Base-by-base conservation (phyloP, 2,329 filamentous ascomycete genomes). In the Alternaria longipes region DNA sequence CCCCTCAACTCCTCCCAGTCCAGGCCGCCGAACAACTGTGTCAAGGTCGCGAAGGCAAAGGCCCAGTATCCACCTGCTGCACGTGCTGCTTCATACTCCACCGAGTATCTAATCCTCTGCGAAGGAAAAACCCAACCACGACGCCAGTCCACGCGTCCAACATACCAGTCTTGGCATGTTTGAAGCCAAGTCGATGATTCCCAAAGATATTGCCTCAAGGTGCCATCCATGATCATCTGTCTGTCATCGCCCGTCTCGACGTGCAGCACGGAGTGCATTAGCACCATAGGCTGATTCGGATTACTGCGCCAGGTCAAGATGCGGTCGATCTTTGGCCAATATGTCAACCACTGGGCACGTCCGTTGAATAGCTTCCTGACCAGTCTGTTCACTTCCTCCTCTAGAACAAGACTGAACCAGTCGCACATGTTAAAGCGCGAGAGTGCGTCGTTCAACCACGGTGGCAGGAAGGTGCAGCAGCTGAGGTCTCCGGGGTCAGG, bases 121-220 rank as follows among this genome's bases (percentile, higher is more conserved):
- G 20, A 16, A 46, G 22, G 28, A 8, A 18, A 26, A 12, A 5
- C 6, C 28, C 30, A 36, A 16, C 6, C 32, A 30, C 28, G 9
- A 11, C 7, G 11, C 28, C 28, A 45, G 30, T n/a, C n/a, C 6
- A 30, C 18, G 8, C 38, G 22, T 14, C 5, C 12, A 16, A 24
- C 40, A 5, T 22, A 12, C 30, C 56, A 55, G 1, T 54, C 26
- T 8, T 22, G 18, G n/a, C 20, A 44, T 5, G 46, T 12, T 11
- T 54, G 30, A 32, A 61, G 56, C 62, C 60, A 62, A 34, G 56
- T 54, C 11, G 40, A 54, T 9, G 34, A 20, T 9, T 44, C 22
- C 62, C 56, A 64, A 9, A 53, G 49, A 44, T 58, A 64, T 14
- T 65, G 60, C 28, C 60, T 16, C 28, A 50, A 38, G 5, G 54